Evolutionary conservation across 805 yeast species (phyloP), one percentile per base, ranked within the genome.

Genomic region (Metschnikowia bowlesiae): DNA sequence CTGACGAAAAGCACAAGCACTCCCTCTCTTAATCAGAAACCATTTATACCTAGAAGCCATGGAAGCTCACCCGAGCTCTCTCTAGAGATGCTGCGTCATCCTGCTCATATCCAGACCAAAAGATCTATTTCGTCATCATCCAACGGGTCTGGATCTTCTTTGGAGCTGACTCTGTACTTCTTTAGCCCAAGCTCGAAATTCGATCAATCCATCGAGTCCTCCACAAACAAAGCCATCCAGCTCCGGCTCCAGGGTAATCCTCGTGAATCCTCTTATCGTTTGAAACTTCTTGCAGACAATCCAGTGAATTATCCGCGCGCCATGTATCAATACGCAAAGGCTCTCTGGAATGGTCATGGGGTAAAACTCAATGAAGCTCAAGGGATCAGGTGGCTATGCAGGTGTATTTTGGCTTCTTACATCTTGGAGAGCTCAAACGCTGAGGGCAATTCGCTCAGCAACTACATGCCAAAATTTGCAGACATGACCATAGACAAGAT

Each of bases 341-440:
- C 90, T 0, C 65, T 87, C 26, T 69, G 85, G 45, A 70, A 77
- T 50, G 94, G 92, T 0, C 83, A 82, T 63, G 94, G 94, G 0
- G 81, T 84, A 9, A 71, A 79, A 16, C 75, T 73, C 48, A 84
- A 84, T 59, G 76, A 78, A 38, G 58, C 66, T 16, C 78, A 75
- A 45, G 79, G 89, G 3, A 70, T 83, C 42, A 65, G 71, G 48
- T 85, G 89, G 87, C 69, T 87, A 4, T 74, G 79, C 53, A 74
- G 72, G 51, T 85, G 75, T 48, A 59, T 72, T 11, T 52, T 73
- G 39, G 57, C 60, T 9, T 46, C 55, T 6, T 46, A 47, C 34
- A 48, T 56, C 33, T 45, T 53, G 14, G 59, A 58, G 44, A 47
- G 34, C 33, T 44, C 54, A 6, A 8, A 43, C 8, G 45, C 52